Evolutionary conservation across 371 early-diverging fungal genomes (phyloP).

Genomic region (Nematocida homosporus): DNA sequence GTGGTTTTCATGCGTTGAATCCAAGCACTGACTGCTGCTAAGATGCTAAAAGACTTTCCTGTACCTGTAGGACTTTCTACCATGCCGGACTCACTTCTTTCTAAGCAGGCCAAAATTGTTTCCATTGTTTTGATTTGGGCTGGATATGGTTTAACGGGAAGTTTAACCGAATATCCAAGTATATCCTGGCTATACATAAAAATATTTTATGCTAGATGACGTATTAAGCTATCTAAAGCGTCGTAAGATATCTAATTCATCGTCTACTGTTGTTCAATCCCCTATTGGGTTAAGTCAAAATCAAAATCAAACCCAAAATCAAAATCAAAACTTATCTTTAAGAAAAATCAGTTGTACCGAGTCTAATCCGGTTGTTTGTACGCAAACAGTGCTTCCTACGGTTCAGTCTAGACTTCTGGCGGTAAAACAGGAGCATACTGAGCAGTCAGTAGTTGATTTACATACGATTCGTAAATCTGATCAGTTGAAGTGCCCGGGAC

Average conservation of each 20-base stretch:
- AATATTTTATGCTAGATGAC: slow-evolving; percentile 50
- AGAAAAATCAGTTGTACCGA: background rate
- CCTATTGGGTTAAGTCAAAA: background rate
- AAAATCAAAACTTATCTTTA: background rate
- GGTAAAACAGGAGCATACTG: background rate
- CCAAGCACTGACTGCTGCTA: slow-evolving; percentile 70
- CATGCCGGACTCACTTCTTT: slow-evolving; percentile 67
- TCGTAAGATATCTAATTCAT: background rate
- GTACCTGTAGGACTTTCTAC: slow-evolving; percentile 72
- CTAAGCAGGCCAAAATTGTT: slow-evolving; percentile 69
- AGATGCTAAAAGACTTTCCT: slow-evolving; percentile 71
- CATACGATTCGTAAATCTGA: background rate
- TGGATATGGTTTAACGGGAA: slow-evolving; percentile 70
- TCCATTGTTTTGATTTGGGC: slow-evolving; percentile 69
- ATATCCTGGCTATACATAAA: slow-evolving; percentile 52
- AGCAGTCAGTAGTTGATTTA: background rate
- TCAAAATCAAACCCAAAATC: background rate
- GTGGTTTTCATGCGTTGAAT: background rate
- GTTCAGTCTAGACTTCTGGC: background rate
- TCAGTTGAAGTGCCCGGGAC: slow-evolving; percentile 5
- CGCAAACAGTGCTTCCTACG: slow-evolving; percentile 18
- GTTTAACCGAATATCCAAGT: slow-evolving; percentile 8
- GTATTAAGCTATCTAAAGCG: slow-evolving; percentile 7
- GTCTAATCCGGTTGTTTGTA: background rate
- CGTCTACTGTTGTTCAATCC: background rate